phyloP scores from a whole-genome alignment of 441 rosid species.

The Flueggea neowawraea region DNA sequence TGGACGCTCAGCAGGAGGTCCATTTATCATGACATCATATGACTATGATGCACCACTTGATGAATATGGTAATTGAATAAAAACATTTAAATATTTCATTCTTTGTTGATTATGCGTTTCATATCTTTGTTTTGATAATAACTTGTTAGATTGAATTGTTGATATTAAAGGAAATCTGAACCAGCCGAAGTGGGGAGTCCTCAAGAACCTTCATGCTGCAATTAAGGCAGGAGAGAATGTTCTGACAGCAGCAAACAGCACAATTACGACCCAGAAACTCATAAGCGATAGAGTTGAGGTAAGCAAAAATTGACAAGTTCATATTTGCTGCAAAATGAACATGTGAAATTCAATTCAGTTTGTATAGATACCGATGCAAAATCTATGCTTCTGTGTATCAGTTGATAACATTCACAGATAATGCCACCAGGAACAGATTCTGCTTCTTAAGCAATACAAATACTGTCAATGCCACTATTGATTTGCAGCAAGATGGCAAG shows the following conservation, averaged over 20 bases:
- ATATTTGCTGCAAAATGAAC: too few relatives aligned
- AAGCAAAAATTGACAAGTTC: not conserved
- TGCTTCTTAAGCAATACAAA: constrained; percentile 72
- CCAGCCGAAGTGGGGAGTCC: constrained; percentile 85
- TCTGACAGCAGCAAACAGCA: constrained; percentile 38
- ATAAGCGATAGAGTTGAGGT: constrained; percentile 13
- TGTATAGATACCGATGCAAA: too few relatives aligned
- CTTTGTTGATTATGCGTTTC: constrained; percentile 6
- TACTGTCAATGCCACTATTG: constrained; percentile 48
- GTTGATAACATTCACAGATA: constrained; percentile 60
- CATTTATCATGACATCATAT: constrained; percentile 76
- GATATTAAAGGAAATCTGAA: constrained; percentile 53
- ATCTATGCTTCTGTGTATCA: constrained; percentile 2
- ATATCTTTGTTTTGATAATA: not conserved
- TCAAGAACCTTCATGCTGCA: constrained; percentile 76
- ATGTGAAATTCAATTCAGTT: too few relatives aligned
- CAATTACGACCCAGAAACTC: constrained; percentile 54
- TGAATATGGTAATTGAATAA: constrained; percentile 66
- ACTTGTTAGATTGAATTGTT: not conserved
- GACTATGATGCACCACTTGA: constrained; percentile 94
- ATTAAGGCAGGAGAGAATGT: constrained; percentile 67
- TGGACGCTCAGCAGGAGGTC: constrained; percentile 93
- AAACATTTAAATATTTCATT: too few relatives aligned
- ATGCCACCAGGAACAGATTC: constrained; percentile 50
- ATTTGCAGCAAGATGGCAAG: constrained; percentile 56